Evolutionary conservation across 164 flowering plant species (phyloP).

Genomic region (Sextonia rubra): DNA sequence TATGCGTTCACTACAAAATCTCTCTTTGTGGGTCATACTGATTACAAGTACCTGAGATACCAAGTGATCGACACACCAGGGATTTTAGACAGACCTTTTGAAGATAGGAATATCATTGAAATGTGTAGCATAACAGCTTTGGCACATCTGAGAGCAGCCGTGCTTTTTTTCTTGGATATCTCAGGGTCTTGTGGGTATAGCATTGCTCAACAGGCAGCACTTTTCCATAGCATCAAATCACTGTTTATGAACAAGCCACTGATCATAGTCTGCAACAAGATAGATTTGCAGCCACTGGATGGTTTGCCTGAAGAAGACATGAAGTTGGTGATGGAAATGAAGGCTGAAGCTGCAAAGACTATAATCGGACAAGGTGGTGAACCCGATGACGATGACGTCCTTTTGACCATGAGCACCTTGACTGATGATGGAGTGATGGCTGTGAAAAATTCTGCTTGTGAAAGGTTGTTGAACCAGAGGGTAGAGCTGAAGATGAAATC

Average conservation of each 20-base stretch:
- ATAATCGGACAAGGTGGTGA: conserved; percentile 67
- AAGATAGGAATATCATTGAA: conserved; percentile 90
- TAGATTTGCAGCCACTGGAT: conserved; percentile 84
- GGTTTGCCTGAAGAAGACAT: conserved; percentile 67
- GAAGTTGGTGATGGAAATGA: conserved; percentile 76
- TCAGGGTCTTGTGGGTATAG: conserved; percentile 91
- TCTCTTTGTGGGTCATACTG: conserved; percentile 91
- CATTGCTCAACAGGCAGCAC: conserved; percentile 84
- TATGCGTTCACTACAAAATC: conserved; percentile 95
- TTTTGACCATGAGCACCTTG: conserved; percentile 83
- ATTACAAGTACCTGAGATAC: conserved; percentile 76
- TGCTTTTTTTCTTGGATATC: conserved; percentile 77
- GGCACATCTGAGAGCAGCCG: conserved; percentile 87
- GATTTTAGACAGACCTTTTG: conserved; percentile 87
- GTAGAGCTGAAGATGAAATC: conserved; percentile 88
- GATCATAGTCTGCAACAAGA: conserved; percentile 84
- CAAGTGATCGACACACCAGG: conserved; percentile 97
- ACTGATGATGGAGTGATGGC: conserved; percentile 78
- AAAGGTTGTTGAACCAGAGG: conserved; percentile 73
- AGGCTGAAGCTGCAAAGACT: conserved; percentile 79
- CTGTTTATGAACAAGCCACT: conserved; percentile 82
- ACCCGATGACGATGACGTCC: conserved; percentile 44
- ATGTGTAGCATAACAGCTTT: conserved; percentile 96
- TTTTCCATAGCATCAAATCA: conserved; percentile 90
- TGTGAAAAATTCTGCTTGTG: conserved; percentile 88